These are phyloP conservation scores for Exophiala sp. DNA, from an alignment of 2,329 filamentous ascomycete genomes.

Conservation along the genomic window DNA sequence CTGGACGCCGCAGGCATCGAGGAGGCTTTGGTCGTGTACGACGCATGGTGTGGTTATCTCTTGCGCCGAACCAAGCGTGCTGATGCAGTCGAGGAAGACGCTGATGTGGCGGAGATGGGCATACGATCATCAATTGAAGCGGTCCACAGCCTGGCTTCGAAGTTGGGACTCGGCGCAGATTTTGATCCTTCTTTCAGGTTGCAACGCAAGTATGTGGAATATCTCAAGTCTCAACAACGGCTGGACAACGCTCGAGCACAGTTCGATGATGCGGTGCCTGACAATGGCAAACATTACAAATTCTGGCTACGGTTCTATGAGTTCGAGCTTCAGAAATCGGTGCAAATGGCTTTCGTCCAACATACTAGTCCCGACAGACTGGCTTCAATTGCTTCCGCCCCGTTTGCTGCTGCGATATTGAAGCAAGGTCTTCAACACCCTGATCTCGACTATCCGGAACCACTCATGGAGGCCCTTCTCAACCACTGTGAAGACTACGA, in stretches of 20 bases:
- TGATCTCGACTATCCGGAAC: slow-evolving; percentile 47
- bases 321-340: slow-evolving; percentile 78
- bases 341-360: slow-evolving; percentile 50
- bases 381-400: slow-evolving; percentile 59
- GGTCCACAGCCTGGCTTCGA: slow-evolving; percentile 69
- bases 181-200: slow-evolving; percentile 86
- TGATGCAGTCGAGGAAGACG: slow-evolving; percentile 69
- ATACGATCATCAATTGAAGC: slow-evolving; percentile 80
- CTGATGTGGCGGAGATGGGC: slow-evolving; percentile 84
- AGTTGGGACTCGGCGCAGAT: slow-evolving; percentile 64
- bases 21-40: slow-evolving; percentile 82
- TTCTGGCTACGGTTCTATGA: slow-evolving; percentile 92
- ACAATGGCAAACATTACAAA: slow-evolving; percentile 71
- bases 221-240: slow-evolving; percentile 74
- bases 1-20: slow-evolving; percentile 81
- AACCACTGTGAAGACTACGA: slow-evolving; percentile 80
- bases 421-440: slow-evolving; percentile 58
- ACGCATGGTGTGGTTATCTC: slow-evolving; percentile 90
- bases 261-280: slow-evolving; percentile 66
- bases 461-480: slow-evolving; percentile 43
- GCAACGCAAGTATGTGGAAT: slow-evolving; percentile 87
- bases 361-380: slow-evolving; percentile 47
- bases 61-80: slow-evolving; percentile 75
- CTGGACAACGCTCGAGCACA: slow-evolving; percentile 68
- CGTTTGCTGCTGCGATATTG: slow-evolving; percentile 68